Evolutionary conservation across 177 flowering plant genomes (phyloP).

Genomic region (Vitis hybrid): DNA sequence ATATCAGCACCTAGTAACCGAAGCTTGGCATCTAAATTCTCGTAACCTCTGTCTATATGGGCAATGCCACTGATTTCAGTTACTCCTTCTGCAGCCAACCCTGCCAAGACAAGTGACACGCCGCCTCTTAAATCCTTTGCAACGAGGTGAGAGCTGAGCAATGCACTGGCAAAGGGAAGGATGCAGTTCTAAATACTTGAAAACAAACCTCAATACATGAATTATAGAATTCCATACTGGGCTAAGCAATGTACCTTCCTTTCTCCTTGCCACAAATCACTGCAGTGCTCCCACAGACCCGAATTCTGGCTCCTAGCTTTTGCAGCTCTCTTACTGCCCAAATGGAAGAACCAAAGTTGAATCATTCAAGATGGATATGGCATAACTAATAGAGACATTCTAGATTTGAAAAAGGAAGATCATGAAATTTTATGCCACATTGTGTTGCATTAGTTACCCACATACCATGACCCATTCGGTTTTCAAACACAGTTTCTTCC

Average conservation of each 20-base stretch:
- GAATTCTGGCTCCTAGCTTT: slow-evolving; percentile 50
- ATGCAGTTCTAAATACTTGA: neutral
- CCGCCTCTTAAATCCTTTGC: slow-evolving; percentile 49
- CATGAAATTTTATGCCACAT: neutral
- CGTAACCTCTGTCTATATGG: slow-evolving; percentile 54
- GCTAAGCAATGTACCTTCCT: slow-evolving; percentile 24
- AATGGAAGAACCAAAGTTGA: neutral
- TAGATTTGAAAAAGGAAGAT: neutral
- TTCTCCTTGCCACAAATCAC: slow-evolving; percentile 32
- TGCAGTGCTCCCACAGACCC: slow-evolving; percentile 34
- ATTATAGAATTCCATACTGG: neutral
- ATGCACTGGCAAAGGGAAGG: slow-evolving; percentile 13
- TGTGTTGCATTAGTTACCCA: neutral
- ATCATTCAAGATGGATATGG: neutral
- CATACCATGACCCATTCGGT: slow-evolving; percentile 52
- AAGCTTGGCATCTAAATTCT: slow-evolving; percentile 39
- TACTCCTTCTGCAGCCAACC: slow-evolving; percentile 51
- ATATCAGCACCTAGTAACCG: slow-evolving; percentile 25
- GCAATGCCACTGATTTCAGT: slow-evolving; percentile 36
- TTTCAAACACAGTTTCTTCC: slow-evolving; percentile 51
- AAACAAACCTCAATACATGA: neutral
- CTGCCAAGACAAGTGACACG: slow-evolving; percentile 45
- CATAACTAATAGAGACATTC: neutral
- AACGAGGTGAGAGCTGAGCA: slow-evolving; percentile 28
- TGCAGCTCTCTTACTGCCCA: slow-evolving; percentile 38